Evolutionary conservation across 257 asterid genomes (phyloP), one percentile per base, ranked within the genome.

Genomic region (Solanum pinnatisectum): DNA sequence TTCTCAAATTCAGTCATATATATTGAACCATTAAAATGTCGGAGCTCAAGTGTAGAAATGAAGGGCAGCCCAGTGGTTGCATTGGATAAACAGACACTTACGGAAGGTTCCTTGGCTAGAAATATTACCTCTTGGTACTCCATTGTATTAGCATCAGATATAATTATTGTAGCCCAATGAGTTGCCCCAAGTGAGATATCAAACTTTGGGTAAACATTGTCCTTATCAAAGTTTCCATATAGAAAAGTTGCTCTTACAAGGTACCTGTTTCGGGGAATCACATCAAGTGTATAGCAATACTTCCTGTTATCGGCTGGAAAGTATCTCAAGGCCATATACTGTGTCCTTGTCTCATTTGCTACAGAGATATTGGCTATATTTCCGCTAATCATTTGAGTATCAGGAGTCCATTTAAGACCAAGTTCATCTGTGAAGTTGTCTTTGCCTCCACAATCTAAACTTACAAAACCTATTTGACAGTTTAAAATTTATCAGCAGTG

Each of bases 21-120:
- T 49, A 93, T 91, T n/a, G 99, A 96, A 60, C 98, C 98, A 89
- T 96, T 97, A 91, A 97, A 96, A 35, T 93, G 95, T 8, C 99
- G 94, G 71, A 97, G 98, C 95, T 97, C 99, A 81, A 97, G 98
- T 60, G 99, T 96, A 6, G 99, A 97, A 91, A 97, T 95, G 89
- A 97, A 97, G 37, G 98, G 99, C 92, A 84, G 94, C 79, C 99
- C 99, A 4, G 98, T 97, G n/a, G 99, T 94, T 71, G 99, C 99
- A 91, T 97, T 97, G 42, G 99, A 97, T 92, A 97, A 92, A 84
- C 99, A 97, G 88, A 97, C 88, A 82, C 98, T 94, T 88, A 96
- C 83, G 32, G 94, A 90, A n/a, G 98, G 93, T 77, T 92, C 98
- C 12, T 93, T 90, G 71, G 99, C 99, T 52, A 97, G 93, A 94